phyloP scores from a whole-genome alignment of 2,329 filamentous ascomycete species.

The Scopulariopsis brevicaulis region DNA sequence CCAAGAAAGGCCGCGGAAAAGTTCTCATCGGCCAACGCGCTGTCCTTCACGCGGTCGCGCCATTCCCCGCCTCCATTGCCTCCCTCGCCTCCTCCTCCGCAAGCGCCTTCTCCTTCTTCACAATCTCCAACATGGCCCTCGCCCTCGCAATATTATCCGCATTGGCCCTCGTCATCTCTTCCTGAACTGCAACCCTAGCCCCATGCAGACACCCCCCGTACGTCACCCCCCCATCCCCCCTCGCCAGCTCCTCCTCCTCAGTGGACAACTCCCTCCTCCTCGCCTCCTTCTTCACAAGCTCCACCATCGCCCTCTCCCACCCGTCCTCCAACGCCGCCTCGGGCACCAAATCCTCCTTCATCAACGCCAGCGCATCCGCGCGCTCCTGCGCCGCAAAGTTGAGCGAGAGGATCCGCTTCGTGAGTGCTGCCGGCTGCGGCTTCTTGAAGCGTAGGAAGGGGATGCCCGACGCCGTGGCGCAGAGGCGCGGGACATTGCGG shows the following conservation, averaged over 20 bases:
- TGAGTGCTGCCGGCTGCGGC: constrained; percentile 49
- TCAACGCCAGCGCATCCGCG: constrained; percentile 21
- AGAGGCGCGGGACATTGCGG: constrained; percentile 47
- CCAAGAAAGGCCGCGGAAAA: background rate
- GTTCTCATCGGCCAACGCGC: background rate
- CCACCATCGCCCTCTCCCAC: constrained; percentile 31
- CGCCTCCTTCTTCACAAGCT: constrained; percentile 12
- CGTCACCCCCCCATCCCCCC: background rate
- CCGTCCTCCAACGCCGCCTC: constrained; percentile 28
- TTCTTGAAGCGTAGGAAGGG: constrained; percentile 58
- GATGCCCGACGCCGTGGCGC: constrained; percentile 37
- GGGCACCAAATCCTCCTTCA: constrained; percentile 23
- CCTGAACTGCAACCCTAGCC: constrained; percentile 35
- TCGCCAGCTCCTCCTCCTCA: background rate
- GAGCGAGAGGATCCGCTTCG: constrained; percentile 43
- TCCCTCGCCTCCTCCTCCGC: constrained; percentile 16
- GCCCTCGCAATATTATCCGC: constrained; percentile 28
- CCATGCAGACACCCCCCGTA: constrained; percentile 10
- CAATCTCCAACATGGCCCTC: constrained; percentile 25
- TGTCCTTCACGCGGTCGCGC: background rate
- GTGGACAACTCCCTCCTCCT: constrained; percentile 1
- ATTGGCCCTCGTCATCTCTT: constrained; percentile 18
- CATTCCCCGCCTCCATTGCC: constrained; percentile 7
- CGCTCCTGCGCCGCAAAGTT: constrained; percentile 28
- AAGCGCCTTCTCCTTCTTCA: constrained; percentile 23